Conservation (phyloP, 495 filamentous ascomycete species). For the Trichoderma gamsii region DNA sequence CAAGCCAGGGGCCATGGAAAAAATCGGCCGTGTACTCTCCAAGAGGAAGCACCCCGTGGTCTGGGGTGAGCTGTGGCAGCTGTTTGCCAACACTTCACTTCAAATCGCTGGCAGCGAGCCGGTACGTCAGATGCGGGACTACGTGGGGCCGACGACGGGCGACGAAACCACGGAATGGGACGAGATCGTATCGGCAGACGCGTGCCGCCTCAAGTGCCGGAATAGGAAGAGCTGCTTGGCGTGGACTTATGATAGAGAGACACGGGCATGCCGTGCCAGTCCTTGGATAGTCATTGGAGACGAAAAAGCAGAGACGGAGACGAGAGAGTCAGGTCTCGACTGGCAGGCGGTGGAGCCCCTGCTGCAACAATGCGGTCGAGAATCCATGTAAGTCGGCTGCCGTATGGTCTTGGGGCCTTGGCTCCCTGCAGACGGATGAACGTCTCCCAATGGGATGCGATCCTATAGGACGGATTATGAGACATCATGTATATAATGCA, state of each 20-base stretch:
- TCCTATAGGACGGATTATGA: background rate
- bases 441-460: background rate
- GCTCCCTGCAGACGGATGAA: background rate
- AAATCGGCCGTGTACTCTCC: conserved; percentile 31
- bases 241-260: conserved; percentile 37
- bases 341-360: background rate
- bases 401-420: background rate
- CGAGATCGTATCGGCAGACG: conserved; percentile 26
- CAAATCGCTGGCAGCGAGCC: conserved; percentile 26
- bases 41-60: conserved; percentile 29
- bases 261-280: conserved; percentile 30
- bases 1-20: conserved; percentile 28
- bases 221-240: conserved; percentile 31
- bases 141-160: conserved; percentile 32
- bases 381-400: background rate
- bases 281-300: conserved; percentile 42
- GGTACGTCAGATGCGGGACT: conserved; percentile 31
- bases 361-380: conserved; percentile 6
- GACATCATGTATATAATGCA: background rate
- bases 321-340: background rate
- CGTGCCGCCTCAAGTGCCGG: conserved; percentile 30
- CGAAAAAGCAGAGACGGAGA: conserved; percentile 16
- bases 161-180: conserved; percentile 28
- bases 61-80: conserved; percentile 36
- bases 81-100: conserved; percentile 30